Evolutionary conservation across 805 yeast genomes (phyloP).

Genomic region (Starmerella sp.): DNA sequence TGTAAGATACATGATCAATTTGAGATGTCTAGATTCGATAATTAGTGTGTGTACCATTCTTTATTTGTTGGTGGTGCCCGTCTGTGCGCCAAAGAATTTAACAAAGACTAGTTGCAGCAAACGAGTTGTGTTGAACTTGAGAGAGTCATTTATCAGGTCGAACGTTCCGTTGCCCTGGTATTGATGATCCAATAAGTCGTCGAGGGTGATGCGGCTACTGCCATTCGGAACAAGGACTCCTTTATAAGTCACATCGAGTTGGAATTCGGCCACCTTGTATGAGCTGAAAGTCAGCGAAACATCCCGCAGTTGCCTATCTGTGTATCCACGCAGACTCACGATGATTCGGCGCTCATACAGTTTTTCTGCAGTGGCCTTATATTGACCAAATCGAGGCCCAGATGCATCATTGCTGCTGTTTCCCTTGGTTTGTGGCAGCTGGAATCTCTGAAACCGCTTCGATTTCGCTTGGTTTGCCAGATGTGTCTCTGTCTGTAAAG

Average conservation of each 20-base stretch:
- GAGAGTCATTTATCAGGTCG: conserved; percentile 55
- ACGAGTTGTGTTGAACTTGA: conserved; percentile 54
- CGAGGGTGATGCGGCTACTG: conserved; percentile 48
- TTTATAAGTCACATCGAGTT: conserved; percentile 65
- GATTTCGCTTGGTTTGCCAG: conserved; percentile 24
- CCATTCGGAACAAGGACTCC: conserved; percentile 45
- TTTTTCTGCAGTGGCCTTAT: conserved; percentile 63
- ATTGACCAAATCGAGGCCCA: conserved; percentile 60
- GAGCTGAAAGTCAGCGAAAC: conserved; percentile 66
- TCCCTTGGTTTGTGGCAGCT: conserved; percentile 3
- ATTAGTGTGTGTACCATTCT: background rate
- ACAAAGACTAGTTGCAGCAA: conserved; percentile 59
- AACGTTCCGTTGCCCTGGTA: conserved; percentile 51
- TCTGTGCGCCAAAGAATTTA: conserved; percentile 45
- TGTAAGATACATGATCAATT: background rate
- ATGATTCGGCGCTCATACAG: conserved; percentile 63
- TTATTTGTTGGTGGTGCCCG: background rate
- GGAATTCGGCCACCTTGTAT: conserved; percentile 59
- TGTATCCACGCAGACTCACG: conserved; percentile 44
- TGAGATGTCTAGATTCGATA: background rate
- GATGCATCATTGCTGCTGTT: background rate
- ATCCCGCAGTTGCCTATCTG: conserved; percentile 44
- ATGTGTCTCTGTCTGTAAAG: conserved; percentile 35
- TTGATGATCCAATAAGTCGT: conserved; percentile 60
- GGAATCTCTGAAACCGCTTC: conserved; percentile 30